A percentile compares a stretch with the other conserved stretches of the same genome.
phyloP scores from a whole-genome alignment of 2,329 filamentous ascomycete species.

The Proliferodiscus dingleyae region DNA sequence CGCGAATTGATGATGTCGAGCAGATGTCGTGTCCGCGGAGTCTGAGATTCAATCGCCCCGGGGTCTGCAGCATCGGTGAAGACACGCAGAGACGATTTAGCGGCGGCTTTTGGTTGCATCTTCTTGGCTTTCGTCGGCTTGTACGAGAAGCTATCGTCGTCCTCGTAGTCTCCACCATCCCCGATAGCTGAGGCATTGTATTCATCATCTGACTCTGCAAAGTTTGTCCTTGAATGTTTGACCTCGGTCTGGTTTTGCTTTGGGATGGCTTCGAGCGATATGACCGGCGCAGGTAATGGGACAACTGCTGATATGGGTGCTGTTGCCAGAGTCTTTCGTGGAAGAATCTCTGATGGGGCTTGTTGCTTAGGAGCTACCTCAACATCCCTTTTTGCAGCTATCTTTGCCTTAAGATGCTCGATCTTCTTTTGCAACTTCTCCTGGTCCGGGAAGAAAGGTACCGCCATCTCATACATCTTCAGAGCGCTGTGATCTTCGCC shows the following conservation, averaged over 20 bases:
- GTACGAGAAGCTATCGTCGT: constrained; percentile 30
- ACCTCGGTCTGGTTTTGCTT: not conserved
- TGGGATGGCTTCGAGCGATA: constrained; percentile 20
- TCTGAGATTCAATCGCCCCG: constrained; percentile 35
- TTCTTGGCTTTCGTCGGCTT: constrained; percentile 29
- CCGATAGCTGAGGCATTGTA: constrained; percentile 28
- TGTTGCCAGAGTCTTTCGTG: constrained; percentile 18
- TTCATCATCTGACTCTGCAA: constrained; percentile 31
- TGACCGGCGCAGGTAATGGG: constrained; percentile 19
- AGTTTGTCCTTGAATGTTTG: constrained; percentile 27
- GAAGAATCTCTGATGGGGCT: constrained; percentile 8
- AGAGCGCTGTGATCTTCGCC: constrained; percentile 76
- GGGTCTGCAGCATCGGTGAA: constrained; percentile 37
- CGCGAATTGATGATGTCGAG: constrained; percentile 70
- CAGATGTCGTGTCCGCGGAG: constrained; percentile 51
- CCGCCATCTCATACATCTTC: constrained; percentile 78
- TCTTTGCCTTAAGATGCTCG: constrained; percentile 51
- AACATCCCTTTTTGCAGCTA: constrained; percentile 37
- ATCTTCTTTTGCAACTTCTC: constrained; percentile 71
- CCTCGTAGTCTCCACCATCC: constrained; percentile 38
- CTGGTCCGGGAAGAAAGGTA: constrained; percentile 82
- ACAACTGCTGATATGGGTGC: constrained; percentile 14
- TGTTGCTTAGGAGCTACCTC: constrained; percentile 9
- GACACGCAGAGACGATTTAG: constrained; percentile 27
- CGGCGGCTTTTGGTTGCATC: constrained; percentile 27